These are phyloP conservation scores for Cytospora chrysosperma DNA, from an alignment of 2,329 filamentous ascomycete genomes.

Conservation along the genomic window DNA sequence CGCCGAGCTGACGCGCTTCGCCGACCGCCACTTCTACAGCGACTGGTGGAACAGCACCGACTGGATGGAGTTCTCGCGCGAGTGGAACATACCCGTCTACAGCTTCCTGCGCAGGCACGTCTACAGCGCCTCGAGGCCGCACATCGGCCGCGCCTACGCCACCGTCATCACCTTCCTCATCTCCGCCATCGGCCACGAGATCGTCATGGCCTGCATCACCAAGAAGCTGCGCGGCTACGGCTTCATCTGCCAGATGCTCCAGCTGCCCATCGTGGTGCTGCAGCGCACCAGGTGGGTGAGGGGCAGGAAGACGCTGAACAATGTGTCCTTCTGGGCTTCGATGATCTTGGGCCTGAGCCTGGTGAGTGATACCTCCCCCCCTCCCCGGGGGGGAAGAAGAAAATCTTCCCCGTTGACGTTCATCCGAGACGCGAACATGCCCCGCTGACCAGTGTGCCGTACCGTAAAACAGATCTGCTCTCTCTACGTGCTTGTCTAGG, in stretches of 20 bases:
- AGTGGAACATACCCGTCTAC: slow-evolving; percentile 98
- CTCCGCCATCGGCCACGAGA: slow-evolving; percentile 84
- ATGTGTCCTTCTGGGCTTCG: slow-evolving; percentile 85
- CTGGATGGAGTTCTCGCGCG: slow-evolving; percentile 92
- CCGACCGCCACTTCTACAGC: slow-evolving; percentile 88
- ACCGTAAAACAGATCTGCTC: slow-evolving; percentile 51
- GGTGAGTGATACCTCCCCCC: slow-evolving; percentile 51
- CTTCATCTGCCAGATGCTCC: slow-evolving; percentile 92
- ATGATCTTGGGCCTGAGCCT: slow-evolving; percentile 85
- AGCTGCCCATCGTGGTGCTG: slow-evolving; percentile 90
- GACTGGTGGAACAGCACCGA: slow-evolving; percentile 78
- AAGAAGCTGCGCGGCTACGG: slow-evolving; percentile 95
- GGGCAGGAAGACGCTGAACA: slow-evolving; percentile 76
- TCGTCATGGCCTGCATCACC: slow-evolving; percentile 97
- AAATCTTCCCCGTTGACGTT: background rate
- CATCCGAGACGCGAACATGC: background rate
- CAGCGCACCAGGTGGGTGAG: slow-evolving; percentile 78
- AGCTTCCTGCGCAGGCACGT: slow-evolving; percentile 94
- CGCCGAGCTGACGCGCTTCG: slow-evolving; percentile 90
- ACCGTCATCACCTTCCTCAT: slow-evolving; percentile 91
- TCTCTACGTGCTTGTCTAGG: slow-evolving; percentile 52
- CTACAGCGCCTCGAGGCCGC: slow-evolving; percentile 76
- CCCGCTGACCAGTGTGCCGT: slow-evolving; percentile 24
- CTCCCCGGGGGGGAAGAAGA: no score
- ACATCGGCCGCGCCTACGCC: slow-evolving; percentile 73